Evolutionary conservation across 352 stramenopile species (phyloP), one percentile per base, ranked within the genome.

Genomic region (Globisporangium heterothallicum): DNA sequence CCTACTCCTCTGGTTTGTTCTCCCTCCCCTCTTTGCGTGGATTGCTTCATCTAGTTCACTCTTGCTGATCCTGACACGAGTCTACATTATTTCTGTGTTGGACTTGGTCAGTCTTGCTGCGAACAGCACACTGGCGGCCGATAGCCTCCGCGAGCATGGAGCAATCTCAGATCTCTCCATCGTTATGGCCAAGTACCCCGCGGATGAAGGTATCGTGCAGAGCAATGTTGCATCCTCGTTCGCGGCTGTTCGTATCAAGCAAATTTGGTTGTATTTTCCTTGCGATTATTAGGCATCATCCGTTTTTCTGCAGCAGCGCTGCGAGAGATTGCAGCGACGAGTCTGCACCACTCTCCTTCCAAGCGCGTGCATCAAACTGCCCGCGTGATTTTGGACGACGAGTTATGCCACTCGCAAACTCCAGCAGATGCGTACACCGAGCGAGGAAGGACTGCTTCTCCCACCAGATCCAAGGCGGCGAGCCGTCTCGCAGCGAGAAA

Each of bases 141-240:
- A 68, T 14, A 60, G 55, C 34, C 50, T 88, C 16, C 70, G 78
- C 3, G 52, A 75, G n/a, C 38, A 71, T 43, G 73, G 70, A 42
- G 75, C 64, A 7, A 86, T 89, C n/a, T 57, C 71, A 2, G 78
- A 89, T 43, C 52, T 89, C 0, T 89, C 78, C 4, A 63, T 87
- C 5, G 66, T 81, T 9, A 84, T 89, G 75, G 78, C 75, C 8
- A 89, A 86, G 46, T 84, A 86, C 60, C 78, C 78, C 13, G 59
- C 72, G 2, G 73, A 87, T 36, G 78, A 86, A 74, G 75, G 70
- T 77, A 48, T 18, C 32, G n/a, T n/a, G n/a, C n/a, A n/a, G n/a
- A n/a, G n/a, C 0, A 3, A 19, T 49, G 26, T 7, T 8, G 26
- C n/a, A 43, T 3, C 16, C 16, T n/a, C 13, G 6, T 46, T 25